A percentile compares a stretch with the other conserved stretches of the same genome.
Evolutionary conservation across 1,139 yeast species (phyloP).

Genomic region (Debaryomyces fabryi): DNA sequence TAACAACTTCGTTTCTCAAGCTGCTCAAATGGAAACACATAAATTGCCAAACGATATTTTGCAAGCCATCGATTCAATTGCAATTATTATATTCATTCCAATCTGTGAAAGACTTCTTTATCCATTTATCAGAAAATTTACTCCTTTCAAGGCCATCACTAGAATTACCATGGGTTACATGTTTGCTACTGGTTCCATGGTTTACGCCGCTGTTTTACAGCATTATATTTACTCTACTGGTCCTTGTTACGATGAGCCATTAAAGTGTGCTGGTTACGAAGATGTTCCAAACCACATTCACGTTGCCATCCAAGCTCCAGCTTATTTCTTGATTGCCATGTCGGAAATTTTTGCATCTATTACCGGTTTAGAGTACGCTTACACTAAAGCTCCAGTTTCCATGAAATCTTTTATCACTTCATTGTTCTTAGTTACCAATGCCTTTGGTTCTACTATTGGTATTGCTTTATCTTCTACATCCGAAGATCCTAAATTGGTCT

Average conservation of each 20-base stretch:
- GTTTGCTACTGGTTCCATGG: constrained; percentile 70
- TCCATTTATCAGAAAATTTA: constrained; percentile 57
- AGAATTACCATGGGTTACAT: constrained; percentile 78
- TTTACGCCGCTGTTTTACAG: constrained; percentile 82
- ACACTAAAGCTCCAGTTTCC: constrained; percentile 65
- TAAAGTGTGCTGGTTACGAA: constrained; percentile 31
- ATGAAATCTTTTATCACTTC: constrained; percentile 73
- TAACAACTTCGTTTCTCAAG: constrained; percentile 65
- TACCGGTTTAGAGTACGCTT: constrained; percentile 70
- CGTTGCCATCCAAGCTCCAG: constrained; percentile 66
- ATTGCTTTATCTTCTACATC: constrained; percentile 70
- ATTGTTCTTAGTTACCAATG: constrained; percentile 60
- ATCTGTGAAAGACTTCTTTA: constrained; percentile 55
- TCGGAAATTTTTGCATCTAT: constrained; percentile 68
- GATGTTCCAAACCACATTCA: constrained; percentile 54
- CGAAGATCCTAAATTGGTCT: constrained; percentile 66
- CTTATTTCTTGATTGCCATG: constrained; percentile 61
- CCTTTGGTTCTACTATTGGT: constrained; percentile 72
- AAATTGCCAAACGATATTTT: constrained; percentile 68
- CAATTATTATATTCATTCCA: constrained; percentile 65
- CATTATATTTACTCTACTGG: constrained; percentile 70
- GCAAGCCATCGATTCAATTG: constrained; percentile 63
- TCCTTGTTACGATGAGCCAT: constrained; percentile 73
- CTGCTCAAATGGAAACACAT: constrained; percentile 64
- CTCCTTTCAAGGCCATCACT: constrained; percentile 69